Percentiles rank a stretch among this genome's conserved stretches.
phyloP scores from a whole-genome alignment of 2,329 filamentous ascomycete genomes.

The Aspergillus costaricaensis region DNA sequence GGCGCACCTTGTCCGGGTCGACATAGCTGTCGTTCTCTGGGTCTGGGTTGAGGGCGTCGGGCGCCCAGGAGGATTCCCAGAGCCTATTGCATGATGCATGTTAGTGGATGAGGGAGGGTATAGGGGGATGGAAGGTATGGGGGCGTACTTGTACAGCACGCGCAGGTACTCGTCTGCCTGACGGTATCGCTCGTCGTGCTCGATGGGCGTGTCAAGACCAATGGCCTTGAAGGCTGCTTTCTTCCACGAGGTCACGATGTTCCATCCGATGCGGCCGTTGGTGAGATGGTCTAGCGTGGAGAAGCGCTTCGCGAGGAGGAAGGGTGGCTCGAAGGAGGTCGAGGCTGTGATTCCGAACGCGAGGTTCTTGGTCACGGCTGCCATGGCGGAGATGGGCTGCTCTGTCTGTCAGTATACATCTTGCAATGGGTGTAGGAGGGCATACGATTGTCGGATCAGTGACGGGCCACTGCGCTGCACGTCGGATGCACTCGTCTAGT shows the following conservation, averaged over 20 bases:
- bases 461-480: constrained; percentile 66
- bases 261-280: constrained; percentile 64
- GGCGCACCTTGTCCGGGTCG: constrained; percentile 60
- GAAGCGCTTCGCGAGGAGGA: constrained; percentile 63
- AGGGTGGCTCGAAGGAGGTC: constrained; percentile 64
- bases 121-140: background rate
- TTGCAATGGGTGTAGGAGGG: constrained; percentile 8
- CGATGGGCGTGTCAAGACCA: constrained; percentile 58
- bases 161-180: constrained; percentile 64
- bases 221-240: constrained; percentile 66
- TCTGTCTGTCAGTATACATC: background rate
- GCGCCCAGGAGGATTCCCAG: constrained; percentile 59
- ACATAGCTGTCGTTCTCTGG: constrained; percentile 58
- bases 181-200: constrained; percentile 63
- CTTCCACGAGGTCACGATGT: constrained; percentile 66
- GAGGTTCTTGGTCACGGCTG: constrained; percentile 65
- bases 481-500: constrained; percentile 61
- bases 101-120: background rate
- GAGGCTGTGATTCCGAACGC: constrained; percentile 65
- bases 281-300: constrained; percentile 66
- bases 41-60: constrained; percentile 59
- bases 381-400: constrained; percentile 66
- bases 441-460: constrained; percentile 64
- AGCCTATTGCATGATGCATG: constrained; percentile 37
- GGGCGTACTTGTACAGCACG: constrained; percentile 61